Percentiles rank a stretch among this genome's conserved stretches.
These are phyloP conservation scores for Kwoniella europaea DNA, from an alignment of 768 basidiomycete species.

Conservation along the genomic window DNA sequence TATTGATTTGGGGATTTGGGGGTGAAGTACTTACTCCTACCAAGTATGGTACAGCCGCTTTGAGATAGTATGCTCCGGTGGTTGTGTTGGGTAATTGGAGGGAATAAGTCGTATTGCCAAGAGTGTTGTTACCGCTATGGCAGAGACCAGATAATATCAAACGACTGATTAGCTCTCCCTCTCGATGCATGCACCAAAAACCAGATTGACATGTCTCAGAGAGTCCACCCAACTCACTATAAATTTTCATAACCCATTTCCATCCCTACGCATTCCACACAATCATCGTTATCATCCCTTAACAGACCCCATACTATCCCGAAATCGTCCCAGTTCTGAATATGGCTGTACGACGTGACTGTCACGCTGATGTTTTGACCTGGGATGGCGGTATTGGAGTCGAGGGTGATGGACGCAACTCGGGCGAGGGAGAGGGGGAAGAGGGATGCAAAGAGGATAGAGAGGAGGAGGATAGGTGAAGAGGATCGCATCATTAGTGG, in stretches of 20 bases:
- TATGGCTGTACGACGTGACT: constrained; percentile 9
- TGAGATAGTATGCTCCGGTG: constrained; percentile 17
- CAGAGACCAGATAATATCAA: not conserved
- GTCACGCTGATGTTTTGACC: constrained; percentile 16
- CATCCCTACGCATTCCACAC: constrained; percentile 13
- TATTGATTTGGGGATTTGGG: too few species aligned
- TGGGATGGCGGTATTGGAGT: constrained; percentile 1
- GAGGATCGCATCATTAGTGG: not conserved
- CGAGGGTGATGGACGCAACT: constrained; percentile 12
- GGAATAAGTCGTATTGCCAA: constrained; percentile 17
- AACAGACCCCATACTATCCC: constrained; percentile 15
- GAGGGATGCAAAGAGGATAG: not conserved
- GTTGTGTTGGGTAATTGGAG: constrained; percentile 11
- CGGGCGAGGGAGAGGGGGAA: constrained; percentile 3
- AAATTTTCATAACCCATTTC: constrained; percentile 23
- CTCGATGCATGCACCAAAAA: not conserved
- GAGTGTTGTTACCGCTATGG: constrained; percentile 1
- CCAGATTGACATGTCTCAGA: not conserved
- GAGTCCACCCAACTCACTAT: constrained; percentile 15
- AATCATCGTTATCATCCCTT: constrained; percentile 5
- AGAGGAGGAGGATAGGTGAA: not conserved
- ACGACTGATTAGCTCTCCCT: not conserved
- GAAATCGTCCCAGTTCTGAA: constrained; percentile 31
- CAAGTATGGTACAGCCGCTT: constrained; percentile 27
- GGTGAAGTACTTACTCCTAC: constrained; percentile 20